These are phyloP conservation scores for Macrolepiota fuliginosa DNA, from an alignment of 768 basidiomycete species.

Conservation along the genomic window DNA sequence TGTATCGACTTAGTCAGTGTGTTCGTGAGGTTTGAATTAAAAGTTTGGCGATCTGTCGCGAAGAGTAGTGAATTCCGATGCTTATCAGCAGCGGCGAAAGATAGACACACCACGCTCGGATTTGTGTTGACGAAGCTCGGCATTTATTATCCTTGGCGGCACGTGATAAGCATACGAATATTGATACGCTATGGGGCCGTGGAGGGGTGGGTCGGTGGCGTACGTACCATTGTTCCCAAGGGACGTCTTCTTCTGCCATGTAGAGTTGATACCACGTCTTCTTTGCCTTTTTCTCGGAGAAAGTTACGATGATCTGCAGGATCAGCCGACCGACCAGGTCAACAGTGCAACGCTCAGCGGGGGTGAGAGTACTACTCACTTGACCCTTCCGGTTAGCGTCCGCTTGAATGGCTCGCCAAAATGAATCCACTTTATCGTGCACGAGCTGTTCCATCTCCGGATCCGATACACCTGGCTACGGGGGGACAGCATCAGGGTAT, in stretches of 20 bases:
- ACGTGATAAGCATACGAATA: neutral
- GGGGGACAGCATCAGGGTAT: neutral
- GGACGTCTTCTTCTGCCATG: conserved; percentile 75
- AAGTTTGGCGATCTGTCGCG: conserved; percentile 41
- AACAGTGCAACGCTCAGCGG: neutral
- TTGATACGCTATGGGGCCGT: neutral
- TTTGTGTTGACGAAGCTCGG: conserved; percentile 72
- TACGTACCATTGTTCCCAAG: conserved; percentile 82
- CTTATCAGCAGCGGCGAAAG: neutral
- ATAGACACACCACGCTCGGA: conserved; percentile 49
- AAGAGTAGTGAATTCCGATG: neutral
- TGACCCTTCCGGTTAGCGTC: conserved; percentile 64
- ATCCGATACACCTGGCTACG: conserved; percentile 76
- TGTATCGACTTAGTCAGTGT: conserved; percentile 66
- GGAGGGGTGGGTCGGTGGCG: neutral
- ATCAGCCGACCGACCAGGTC: neutral
- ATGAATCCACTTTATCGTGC: conserved; percentile 71
- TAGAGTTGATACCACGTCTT: conserved; percentile 78
- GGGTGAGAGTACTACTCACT: conserved; percentile 33
- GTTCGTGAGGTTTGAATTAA: conserved; percentile 54
- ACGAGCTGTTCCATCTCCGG: conserved; percentile 68
- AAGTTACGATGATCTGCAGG: conserved; percentile 63
- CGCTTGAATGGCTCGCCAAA: conserved; percentile 76
- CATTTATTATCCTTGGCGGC: conserved; percentile 67
- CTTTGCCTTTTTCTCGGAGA: conserved; percentile 74